These are phyloP conservation scores for Apiotrichum sp. DNA, from an alignment of 1,284 basidiomycete genomes.

Conservation along the genomic window DNA sequence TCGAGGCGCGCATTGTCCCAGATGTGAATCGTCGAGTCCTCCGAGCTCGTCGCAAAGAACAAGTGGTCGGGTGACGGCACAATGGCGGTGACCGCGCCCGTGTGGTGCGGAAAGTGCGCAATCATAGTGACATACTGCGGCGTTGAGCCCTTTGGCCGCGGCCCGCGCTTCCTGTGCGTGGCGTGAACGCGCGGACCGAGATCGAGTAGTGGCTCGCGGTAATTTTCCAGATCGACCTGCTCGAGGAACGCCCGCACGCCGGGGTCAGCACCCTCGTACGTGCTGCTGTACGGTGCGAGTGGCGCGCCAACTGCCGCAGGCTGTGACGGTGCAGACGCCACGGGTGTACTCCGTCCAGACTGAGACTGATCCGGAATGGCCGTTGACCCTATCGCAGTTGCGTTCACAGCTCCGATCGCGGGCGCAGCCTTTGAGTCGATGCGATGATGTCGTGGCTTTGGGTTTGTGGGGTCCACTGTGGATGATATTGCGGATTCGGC, in stretches of 20 bases:
- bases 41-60: conserved; percentile 86
- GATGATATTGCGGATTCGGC: conserved; percentile 39
- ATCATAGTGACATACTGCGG: conserved; percentile 66
- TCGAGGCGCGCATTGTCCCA: conserved; percentile 77
- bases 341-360: conserved; percentile 32
- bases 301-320: conserved; percentile 14
- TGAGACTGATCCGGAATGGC: conserved; percentile 39
- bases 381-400: conserved; percentile 61
- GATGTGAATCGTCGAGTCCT: conserved; percentile 75
- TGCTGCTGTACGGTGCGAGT: conserved; percentile 37
- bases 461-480: conserved; percentile 25
- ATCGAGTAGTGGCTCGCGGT: conserved; percentile 72
- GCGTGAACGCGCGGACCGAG: conserved; percentile 81
- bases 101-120: conserved; percentile 78
- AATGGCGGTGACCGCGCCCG: conserved; percentile 68
- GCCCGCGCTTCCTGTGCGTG: conserved; percentile 63
- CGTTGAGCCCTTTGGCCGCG: conserved; percentile 53
- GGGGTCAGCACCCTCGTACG: conserved; percentile 71
- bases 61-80: conserved; percentile 86
- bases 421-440: conserved; percentile 72
- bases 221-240: conserved; percentile 78
- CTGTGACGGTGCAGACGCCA: conserved; percentile 6
- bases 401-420: conserved; percentile 69
- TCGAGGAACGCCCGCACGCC: conserved; percentile 80
- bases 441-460: conserved; percentile 16